Percentiles rank a stretch among this genome's conserved stretches.
phyloP scores from a whole-genome alignment of 78 protist genomes.

The Dictyostelium capitatum region DNA sequence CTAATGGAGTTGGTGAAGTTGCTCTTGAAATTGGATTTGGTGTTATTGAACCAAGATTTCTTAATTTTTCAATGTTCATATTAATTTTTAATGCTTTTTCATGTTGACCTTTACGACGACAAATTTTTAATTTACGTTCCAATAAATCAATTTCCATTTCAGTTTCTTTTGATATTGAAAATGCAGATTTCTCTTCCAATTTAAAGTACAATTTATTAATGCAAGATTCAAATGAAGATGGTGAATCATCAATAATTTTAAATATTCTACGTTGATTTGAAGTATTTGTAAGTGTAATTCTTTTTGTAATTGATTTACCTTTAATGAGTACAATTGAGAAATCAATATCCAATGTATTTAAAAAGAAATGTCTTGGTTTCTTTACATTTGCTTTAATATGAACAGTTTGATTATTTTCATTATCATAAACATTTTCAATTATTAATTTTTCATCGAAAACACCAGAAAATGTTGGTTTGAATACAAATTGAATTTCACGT shows the following conservation, averaged over 20 bases:
- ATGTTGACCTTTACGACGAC: conserved; percentile 72
- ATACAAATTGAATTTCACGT: conserved; percentile 80
- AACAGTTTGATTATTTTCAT: conserved; percentile 58
- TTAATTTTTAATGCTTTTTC: conserved; percentile 75
- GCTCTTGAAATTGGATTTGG: conserved; percentile 51
- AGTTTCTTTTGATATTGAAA: conserved; percentile 48
- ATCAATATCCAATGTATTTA: conserved; percentile 62
- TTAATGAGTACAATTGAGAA: conserved; percentile 57
- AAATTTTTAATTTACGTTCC: conserved; percentile 78
- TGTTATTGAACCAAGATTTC: conserved; percentile 45
- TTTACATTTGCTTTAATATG: conserved; percentile 84
- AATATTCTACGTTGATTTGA: conserved; percentile 49
- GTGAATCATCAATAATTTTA: conserved; percentile 60
- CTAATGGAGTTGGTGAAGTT: conserved; percentile 63
- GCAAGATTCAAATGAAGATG: conserved; percentile 55
- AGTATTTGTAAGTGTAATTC: conserved; percentile 70
- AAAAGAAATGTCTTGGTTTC: conserved; percentile 63
- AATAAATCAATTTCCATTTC: conserved; percentile 61
- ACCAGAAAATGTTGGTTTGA: conserved; percentile 87
- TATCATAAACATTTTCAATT: conserved; percentile 85
- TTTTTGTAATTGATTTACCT: conserved; percentile 14
- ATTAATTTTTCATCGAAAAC: conserved; percentile 77
- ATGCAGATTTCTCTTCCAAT: conserved; percentile 57
- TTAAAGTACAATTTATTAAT: conserved; percentile 42
- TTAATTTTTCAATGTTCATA: conserved; percentile 56